Evolutionary conservation across 352 stramenopile genomes (phyloP).

Genomic region (Phytophthora agathidicida): DNA sequence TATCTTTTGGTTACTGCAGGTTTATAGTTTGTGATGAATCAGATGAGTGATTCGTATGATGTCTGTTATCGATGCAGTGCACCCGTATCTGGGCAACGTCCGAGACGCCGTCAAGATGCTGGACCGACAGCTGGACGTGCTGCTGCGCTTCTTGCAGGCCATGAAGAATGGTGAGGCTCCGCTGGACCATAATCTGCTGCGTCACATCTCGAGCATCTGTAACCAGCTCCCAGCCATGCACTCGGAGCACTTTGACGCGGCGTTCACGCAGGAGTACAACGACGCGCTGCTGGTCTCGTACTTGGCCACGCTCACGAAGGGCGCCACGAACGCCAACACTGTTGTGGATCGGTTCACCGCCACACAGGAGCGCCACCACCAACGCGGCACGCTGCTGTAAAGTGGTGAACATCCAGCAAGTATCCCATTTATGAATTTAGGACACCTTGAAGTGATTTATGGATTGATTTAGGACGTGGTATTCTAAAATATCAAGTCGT

Average conservation of each 20-base stretch:
- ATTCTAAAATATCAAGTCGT: no score
- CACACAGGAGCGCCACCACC: conserved; percentile 75
- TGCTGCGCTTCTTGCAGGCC: conserved; percentile 74
- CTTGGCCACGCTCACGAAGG: conserved; percentile 86
- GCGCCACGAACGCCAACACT: conserved; percentile 74
- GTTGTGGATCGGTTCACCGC: conserved; percentile 80
- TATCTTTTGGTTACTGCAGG: neutral
- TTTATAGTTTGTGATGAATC: no score
- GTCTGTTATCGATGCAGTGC: no score
- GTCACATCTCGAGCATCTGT: conserved; percentile 87
- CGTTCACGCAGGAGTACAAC: conserved; percentile 86
- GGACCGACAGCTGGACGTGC: conserved; percentile 77
- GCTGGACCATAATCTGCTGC: conserved; percentile 80
- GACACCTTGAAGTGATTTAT: neutral
- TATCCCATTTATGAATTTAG: conserved; percentile 27
- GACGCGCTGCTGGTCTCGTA: conserved; percentile 85
- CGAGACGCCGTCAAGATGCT: conserved; percentile 89
- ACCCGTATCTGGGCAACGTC: conserved; percentile 80
- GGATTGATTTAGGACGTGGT: neutral
- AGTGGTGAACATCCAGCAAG: no score
- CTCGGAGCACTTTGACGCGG: conserved; percentile 71
- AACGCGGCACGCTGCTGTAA: conserved; percentile 59
- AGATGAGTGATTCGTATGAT: no score
- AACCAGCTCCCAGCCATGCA: conserved; percentile 85
- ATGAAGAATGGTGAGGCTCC: conserved; percentile 77